These are phyloP conservation scores for Pythium myriotylum DNA, from an alignment of 352 stramenopile genomes.

Conservation along the genomic window DNA sequence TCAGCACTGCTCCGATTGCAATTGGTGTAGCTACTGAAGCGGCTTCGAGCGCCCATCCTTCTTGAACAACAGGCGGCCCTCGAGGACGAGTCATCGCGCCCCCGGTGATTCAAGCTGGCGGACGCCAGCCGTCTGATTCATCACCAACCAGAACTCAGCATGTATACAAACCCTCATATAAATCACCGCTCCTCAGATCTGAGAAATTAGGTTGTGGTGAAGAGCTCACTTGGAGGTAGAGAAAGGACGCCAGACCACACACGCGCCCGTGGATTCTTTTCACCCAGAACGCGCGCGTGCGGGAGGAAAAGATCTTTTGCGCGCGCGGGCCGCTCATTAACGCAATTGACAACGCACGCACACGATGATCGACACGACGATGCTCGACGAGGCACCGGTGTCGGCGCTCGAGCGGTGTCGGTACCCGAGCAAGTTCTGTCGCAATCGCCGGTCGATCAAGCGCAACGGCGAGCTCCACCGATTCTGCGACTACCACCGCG, in stretches of 20 bases:
- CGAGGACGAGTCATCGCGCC: too few species aligned
- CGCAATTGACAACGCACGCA: neutral
- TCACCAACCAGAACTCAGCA: neutral
- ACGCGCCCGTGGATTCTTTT: too few species aligned
- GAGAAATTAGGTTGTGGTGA: slow-evolving; percentile 3
- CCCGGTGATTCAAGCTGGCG: too few species aligned
- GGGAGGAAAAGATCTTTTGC: neutral
- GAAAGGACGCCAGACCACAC: neutral
- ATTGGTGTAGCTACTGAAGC: too few species aligned
- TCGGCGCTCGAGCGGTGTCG: neutral
- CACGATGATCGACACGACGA: slow-evolving; percentile 6
- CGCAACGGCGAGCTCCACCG: slow-evolving; percentile 7
- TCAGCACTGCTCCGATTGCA: too few species aligned
- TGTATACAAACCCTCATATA: slow-evolving; percentile 2
- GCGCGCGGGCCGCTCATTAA: too few species aligned
- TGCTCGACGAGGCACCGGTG: neutral
- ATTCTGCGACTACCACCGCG: slow-evolving; percentile 8
- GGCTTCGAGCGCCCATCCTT: too few species aligned
- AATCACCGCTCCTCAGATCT: slow-evolving; percentile 4
- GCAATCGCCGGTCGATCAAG: neutral
- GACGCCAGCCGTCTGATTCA: too few species aligned
- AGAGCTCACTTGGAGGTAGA: too few species aligned
- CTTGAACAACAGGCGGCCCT: too few species aligned
- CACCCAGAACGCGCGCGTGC: too few species aligned
- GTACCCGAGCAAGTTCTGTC: slow-evolving; percentile 4